These are phyloP conservation scores for Exophiala lecanii-corni DNA, from an alignment of 2,329 filamentous ascomycete genomes.

Conservation along the genomic window DNA sequence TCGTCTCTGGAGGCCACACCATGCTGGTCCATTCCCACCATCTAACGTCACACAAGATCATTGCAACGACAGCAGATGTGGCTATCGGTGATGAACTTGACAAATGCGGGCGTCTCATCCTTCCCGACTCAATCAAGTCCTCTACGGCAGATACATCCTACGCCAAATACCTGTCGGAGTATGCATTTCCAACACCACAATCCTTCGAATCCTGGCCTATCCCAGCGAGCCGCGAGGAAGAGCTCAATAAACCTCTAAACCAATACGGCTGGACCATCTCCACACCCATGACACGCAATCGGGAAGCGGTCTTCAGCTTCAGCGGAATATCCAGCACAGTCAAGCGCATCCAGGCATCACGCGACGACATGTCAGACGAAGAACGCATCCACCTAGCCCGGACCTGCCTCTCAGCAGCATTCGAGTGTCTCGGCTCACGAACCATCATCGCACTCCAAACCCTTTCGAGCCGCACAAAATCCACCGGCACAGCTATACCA, in stretches of 20 bases:
- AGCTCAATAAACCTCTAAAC: slow-evolving; percentile 43
- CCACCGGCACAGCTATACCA: slow-evolving; percentile 42
- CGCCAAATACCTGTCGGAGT: slow-evolving; percentile 71
- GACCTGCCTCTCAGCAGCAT: slow-evolving; percentile 72
- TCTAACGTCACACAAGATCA: slow-evolving; percentile 64
- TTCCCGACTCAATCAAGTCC: slow-evolving; percentile 59
- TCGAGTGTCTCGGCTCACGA: slow-evolving; percentile 79
- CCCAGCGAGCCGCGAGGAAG: slow-evolving; percentile 55
- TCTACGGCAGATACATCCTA: slow-evolving; percentile 66
- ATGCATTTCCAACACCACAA: slow-evolving; percentile 59
- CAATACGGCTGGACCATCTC: slow-evolving; percentile 64
- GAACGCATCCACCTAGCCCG: slow-evolving; percentile 67
- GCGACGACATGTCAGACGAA: slow-evolving; percentile 35
- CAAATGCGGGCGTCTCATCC: slow-evolving; percentile 72
- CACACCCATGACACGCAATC: slow-evolving; percentile 60
- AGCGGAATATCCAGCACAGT: slow-evolving; percentile 64
- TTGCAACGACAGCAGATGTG: slow-evolving; percentile 71
- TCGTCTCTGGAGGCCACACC: slow-evolving; percentile 90
- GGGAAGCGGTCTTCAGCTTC: slow-evolving; percentile 66
- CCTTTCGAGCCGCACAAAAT: slow-evolving; percentile 26
- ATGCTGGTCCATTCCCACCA: slow-evolving; percentile 71
- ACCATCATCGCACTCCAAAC: slow-evolving; percentile 64
- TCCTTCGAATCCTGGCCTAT: slow-evolving; percentile 47
- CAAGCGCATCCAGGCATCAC: slow-evolving; percentile 39
- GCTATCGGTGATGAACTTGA: slow-evolving; percentile 89